A percentile compares a stretch with the other conserved stretches of the same genome.
These are phyloP conservation scores for Fraxinus dipetala DNA, from an alignment of 305 asterid species.

Conservation along the genomic window DNA sequence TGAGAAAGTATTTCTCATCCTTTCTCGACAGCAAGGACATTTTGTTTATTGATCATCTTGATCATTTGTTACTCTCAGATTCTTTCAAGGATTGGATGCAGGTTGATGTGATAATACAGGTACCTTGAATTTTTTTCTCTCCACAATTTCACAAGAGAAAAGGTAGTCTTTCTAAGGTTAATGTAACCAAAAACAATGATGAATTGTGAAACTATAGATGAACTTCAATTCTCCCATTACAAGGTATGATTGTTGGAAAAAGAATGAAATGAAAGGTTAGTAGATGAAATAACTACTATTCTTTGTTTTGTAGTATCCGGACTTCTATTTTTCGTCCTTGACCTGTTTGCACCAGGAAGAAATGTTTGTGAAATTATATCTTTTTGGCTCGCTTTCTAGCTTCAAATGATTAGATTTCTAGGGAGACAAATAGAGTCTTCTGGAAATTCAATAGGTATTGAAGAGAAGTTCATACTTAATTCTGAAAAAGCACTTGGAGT, in stretches of 20 bases:
- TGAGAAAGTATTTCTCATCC: constrained; percentile 72
- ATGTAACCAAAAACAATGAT: neutral
- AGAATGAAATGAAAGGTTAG: neutral
- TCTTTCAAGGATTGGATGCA: constrained; percentile 61
- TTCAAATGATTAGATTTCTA: neutral
- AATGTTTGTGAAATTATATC: neutral
- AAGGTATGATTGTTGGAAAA: neutral
- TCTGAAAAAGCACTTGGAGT: neutral
- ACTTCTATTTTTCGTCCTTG: neutral
- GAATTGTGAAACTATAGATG: neutral
- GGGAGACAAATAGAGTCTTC: neutral
- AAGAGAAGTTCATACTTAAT: neutral
- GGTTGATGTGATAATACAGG: constrained; percentile 93
- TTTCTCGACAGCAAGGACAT: constrained; percentile 57
- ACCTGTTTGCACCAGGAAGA: neutral
- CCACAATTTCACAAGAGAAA: neutral
- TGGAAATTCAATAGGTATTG: neutral
- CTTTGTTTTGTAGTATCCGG: neutral
- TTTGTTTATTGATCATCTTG: constrained; percentile 83
- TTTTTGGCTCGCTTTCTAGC: neutral
- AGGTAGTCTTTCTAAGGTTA: neutral
- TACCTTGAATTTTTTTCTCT: constrained; percentile 15
- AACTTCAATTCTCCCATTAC: neutral
- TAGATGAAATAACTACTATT: neutral
- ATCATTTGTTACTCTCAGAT: constrained; percentile 80